A percentile compares a stretch with the other conserved stretches of the same genome.
phyloP scores from a whole-genome alignment of 257 asterid species.

The Linderniella brevidens region DNA sequence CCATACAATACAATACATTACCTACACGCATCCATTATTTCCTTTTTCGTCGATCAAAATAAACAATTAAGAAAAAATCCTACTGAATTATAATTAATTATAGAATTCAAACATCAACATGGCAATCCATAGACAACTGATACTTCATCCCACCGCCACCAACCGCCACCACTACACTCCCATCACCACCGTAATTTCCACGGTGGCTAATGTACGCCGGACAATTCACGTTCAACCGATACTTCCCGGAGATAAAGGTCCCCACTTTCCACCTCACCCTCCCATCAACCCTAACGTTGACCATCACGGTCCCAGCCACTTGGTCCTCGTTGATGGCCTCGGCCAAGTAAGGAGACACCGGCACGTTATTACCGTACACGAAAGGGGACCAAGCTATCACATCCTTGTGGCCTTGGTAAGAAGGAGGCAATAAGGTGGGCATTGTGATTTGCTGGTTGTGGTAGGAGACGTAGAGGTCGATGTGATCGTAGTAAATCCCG shows the following conservation, averaged over 20 bases:
- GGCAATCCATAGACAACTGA: slow-evolving; percentile 33
- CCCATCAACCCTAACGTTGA: slow-evolving; percentile 34
- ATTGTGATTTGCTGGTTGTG: slow-evolving; percentile 50
- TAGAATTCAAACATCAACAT: slow-evolving; percentile 31
- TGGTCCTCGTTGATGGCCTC: slow-evolving; percentile 23
- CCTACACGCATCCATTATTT: no score
- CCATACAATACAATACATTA: no score
- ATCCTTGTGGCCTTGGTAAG: slow-evolving; percentile 55
- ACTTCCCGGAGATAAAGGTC: slow-evolving; percentile 34
- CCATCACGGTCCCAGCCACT: slow-evolving; percentile 27
- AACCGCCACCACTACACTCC: slow-evolving; percentile 15
- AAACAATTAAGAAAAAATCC: background rate
- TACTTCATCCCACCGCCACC: slow-evolving; percentile 25
- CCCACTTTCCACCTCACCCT: slow-evolving; percentile 70
- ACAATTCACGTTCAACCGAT: slow-evolving; percentile 46
- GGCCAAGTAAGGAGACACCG: slow-evolving; percentile 31
- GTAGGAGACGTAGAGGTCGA: slow-evolving; percentile 42
- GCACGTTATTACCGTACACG: slow-evolving; percentile 32
- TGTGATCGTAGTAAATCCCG: slow-evolving; percentile 47
- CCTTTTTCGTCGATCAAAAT: no score
- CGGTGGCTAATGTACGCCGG: slow-evolving; percentile 63
- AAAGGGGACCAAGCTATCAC: slow-evolving; percentile 48
- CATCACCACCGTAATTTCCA: background rate
- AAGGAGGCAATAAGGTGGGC: slow-evolving; percentile 26
- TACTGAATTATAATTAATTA: no score